Conservation (phyloP, 495 filamentous ascomycete species). For the Penicillium daleae region DNA sequence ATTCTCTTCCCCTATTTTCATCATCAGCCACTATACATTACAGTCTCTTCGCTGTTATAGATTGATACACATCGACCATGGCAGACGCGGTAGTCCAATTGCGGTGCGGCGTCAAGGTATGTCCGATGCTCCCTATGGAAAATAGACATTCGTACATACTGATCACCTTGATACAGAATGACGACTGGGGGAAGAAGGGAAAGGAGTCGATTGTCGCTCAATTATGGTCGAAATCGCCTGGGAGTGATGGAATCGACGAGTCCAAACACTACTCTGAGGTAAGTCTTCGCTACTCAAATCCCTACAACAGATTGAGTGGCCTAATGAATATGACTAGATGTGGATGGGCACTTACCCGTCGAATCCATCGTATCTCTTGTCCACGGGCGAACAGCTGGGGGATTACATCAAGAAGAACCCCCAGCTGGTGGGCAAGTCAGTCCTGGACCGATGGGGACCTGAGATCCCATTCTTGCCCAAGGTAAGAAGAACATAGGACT, state of each 20-base stretch:
- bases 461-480: slow-evolving; percentile 79
- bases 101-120: slow-evolving; percentile 47
- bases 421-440: slow-evolving; percentile 65
- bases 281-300: neutral
- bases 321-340: slow-evolving; percentile 48
- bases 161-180: slow-evolving; percentile 39
- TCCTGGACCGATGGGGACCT: slow-evolving; percentile 63
- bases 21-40: neutral
- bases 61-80: slow-evolving; percentile 23
- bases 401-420: slow-evolving; percentile 67
- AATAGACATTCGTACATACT: neutral
- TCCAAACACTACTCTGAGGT: slow-evolving; percentile 53
- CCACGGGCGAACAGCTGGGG: slow-evolving; percentile 64
- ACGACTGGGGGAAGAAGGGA: slow-evolving; percentile 54
- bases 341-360: slow-evolving; percentile 84
- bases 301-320: neutral
- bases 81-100: slow-evolving; percentile 46
- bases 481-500: slow-evolving; percentile 32
- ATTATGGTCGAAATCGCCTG: slow-evolving; percentile 50
- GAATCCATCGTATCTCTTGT: slow-evolving; percentile 64
- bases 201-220: slow-evolving; percentile 45
- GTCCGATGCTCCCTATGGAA: neutral
- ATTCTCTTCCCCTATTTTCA: too few species aligned
- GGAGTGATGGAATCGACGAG: slow-evolving; percentile 40
- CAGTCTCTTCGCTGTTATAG: neutral